These are phyloP conservation scores for Helicocarpus griseus DNA, from an alignment of 2,329 filamentous ascomycete species.

Conservation along the genomic window DNA sequence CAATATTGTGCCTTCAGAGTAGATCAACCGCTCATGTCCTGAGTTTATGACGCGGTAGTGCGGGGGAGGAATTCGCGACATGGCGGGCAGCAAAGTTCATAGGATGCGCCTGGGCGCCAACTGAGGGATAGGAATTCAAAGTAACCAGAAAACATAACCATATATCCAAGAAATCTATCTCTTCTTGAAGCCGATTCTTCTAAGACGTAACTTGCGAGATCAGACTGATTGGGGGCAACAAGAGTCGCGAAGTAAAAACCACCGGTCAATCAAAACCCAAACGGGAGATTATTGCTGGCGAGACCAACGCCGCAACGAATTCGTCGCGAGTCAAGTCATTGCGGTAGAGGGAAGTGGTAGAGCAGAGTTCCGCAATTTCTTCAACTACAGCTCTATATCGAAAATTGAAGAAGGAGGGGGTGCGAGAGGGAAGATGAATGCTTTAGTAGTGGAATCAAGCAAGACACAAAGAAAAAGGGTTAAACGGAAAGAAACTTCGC, in stretches of 20 bases:
- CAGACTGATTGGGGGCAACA: not conserved
- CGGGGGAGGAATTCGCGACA: not conserved
- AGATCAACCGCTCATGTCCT: slow-evolving; percentile 12
- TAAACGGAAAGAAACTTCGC: too few relatives aligned
- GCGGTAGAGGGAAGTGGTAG: not conserved
- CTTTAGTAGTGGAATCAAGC: too few relatives aligned
- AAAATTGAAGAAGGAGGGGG: too few relatives aligned
- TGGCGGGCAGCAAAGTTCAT: not conserved
- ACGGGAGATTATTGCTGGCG: not conserved
- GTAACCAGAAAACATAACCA: too few relatives aligned
- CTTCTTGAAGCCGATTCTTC: too few relatives aligned
- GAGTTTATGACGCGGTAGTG: slow-evolving; percentile 5
- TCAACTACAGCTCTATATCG: not conserved
- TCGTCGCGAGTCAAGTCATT: not conserved
- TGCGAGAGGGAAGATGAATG: too few relatives aligned
- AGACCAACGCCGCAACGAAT: not conserved
- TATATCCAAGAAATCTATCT: too few relatives aligned
- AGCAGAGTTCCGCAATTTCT: not conserved
- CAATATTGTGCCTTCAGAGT: slow-evolving; percentile 11
- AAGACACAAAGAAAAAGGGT: too few relatives aligned
- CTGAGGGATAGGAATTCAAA: too few relatives aligned
- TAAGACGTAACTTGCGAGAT: too few relatives aligned
- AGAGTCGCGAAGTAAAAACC: not conserved
- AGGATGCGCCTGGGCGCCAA: not conserved
- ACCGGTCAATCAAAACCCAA: not conserved